phyloP scores from a whole-genome alignment of 805 yeast species.

The Kodamaea neixiangensis region DNA sequence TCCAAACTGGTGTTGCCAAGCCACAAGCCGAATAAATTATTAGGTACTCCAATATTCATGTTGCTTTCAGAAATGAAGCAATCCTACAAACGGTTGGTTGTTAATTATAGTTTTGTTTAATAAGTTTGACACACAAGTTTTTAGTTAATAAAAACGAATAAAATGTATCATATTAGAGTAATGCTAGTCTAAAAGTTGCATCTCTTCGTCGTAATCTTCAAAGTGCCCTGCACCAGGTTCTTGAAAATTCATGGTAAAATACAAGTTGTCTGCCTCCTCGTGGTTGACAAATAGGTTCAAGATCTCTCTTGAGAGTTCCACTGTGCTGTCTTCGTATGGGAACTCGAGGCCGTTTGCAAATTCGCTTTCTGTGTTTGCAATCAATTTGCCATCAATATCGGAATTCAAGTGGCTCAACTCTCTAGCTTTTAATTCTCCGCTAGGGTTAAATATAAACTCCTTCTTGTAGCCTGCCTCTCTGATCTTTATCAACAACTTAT shows the following conservation, averaged over 20 bases:
- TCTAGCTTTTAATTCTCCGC: slow-evolving; percentile 45
- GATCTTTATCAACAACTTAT: slow-evolving; percentile 34
- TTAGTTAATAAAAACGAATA: slow-evolving; percentile 11
- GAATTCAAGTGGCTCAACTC: slow-evolving; percentile 31
- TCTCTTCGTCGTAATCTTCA: slow-evolving; percentile 18
- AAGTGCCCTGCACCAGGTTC: slow-evolving; percentile 9
- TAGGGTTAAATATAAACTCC: slow-evolving; percentile 43
- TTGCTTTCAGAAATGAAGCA: not conserved
- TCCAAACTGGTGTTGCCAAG: slow-evolving; percentile 85
- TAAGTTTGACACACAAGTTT: slow-evolving; percentile 6
- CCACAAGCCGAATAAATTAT: slow-evolving; percentile 59
- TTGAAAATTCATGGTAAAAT: slow-evolving; percentile 59
- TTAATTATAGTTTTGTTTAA: slow-evolving; percentile 6
- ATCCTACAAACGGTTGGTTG: slow-evolving; percentile 6
- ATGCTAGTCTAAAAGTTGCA: slow-evolving; percentile 21
- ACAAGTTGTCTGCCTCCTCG: slow-evolving; percentile 78
- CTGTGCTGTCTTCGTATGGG: slow-evolving; percentile 60
- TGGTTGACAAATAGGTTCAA: slow-evolving; percentile 67
- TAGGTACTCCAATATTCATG: slow-evolving; percentile 2
- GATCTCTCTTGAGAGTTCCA: slow-evolving; percentile 70
- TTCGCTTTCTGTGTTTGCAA: slow-evolving; percentile 42
- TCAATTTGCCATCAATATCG: slow-evolving; percentile 16
- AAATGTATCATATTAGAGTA: slow-evolving; percentile 17
- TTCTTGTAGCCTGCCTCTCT: slow-evolving; percentile 30
- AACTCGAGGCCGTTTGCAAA: slow-evolving; percentile 62